phyloP scores from a whole-genome alignment of 352 stramenopile species.

The Pythium insidiosum region DNA sequence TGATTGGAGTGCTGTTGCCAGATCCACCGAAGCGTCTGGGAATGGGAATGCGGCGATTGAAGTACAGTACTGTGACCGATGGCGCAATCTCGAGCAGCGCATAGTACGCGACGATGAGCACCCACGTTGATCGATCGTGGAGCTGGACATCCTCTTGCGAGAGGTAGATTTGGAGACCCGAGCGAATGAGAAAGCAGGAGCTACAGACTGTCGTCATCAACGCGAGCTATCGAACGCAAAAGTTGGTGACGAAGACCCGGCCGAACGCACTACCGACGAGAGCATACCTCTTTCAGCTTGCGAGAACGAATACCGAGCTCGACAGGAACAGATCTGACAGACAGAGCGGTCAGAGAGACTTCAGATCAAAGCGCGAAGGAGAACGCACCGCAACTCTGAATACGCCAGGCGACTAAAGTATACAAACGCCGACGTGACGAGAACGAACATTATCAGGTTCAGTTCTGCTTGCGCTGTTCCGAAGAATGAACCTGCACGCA shows the following conservation, averaged over 20 bases:
- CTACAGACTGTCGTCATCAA: constrained; percentile 79
- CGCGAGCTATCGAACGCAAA: constrained; percentile 38
- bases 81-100: constrained; percentile 73
- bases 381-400: constrained; percentile 52
- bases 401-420: constrained; percentile 79
- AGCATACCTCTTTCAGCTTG: constrained; percentile 67
- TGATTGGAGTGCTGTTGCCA: constrained; percentile 27
- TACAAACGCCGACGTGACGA: constrained; percentile 67
- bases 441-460: constrained; percentile 76
- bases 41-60: constrained; percentile 69
- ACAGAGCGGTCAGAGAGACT: neutral
- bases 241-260: too few relatives aligned
- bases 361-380: neutral
- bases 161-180: constrained; percentile 56
- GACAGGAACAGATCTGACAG: constrained; percentile 62
- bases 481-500: constrained; percentile 66
- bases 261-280: neutral
- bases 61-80: constrained; percentile 71
- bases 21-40: constrained; percentile 18
- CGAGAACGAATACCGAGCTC: constrained; percentile 73
- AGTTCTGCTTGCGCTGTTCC: constrained; percentile 66
- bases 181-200: constrained; percentile 76
- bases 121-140: constrained; percentile 66
- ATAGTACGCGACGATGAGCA: constrained; percentile 79
- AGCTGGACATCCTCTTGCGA: constrained; percentile 67